A percentile compares a stretch with the other conserved stretches of the same genome.
These are phyloP conservation scores for Hemisphaericaspora subhashii DNA, from an alignment of 1,139 yeast species.

Conservation along the genomic window DNA sequence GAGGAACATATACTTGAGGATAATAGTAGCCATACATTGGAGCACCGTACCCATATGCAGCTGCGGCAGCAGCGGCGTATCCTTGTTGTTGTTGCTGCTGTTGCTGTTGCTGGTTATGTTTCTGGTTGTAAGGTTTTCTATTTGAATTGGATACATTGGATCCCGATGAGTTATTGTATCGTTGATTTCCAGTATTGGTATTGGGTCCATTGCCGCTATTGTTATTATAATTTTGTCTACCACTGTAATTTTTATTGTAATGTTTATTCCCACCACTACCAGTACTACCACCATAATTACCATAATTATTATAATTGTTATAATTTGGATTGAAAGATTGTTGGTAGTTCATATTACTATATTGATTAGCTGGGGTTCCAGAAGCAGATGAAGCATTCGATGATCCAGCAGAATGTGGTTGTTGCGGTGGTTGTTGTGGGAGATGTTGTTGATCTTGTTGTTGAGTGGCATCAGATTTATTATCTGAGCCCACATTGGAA, in stretches of 20 bases:
- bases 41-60: constrained; percentile 15
- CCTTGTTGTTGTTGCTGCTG: constrained; percentile 14
- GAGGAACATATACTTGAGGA: constrained; percentile 18
- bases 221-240: constrained; percentile 14
- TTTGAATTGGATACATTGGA: constrained; percentile 10
- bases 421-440: constrained; percentile 2
- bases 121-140: constrained; percentile 20
- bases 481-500: background rate
- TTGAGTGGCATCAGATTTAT: background rate
- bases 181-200: constrained; percentile 9
- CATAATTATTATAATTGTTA: constrained; percentile 6
- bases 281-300: constrained; percentile 4
- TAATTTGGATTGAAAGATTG: constrained; percentile 5
- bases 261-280: constrained; percentile 6
- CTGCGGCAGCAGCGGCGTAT: constrained; percentile 16
- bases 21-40: constrained; percentile 20
- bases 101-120: constrained; percentile 14
- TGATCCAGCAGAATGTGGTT: constrained; percentile 3
- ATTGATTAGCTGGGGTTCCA: constrained; percentile 4
- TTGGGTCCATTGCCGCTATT: constrained; percentile 5
- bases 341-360: constrained; percentile 9
- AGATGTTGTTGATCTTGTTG: constrained; percentile 1
- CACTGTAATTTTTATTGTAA: constrained; percentile 11
- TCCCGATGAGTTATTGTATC: constrained; percentile 11
- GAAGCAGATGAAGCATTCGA: constrained; percentile 4